Base-by-base conservation (phyloP, 1,139 yeast species). In the Meyerozyma carpophila region DNA sequence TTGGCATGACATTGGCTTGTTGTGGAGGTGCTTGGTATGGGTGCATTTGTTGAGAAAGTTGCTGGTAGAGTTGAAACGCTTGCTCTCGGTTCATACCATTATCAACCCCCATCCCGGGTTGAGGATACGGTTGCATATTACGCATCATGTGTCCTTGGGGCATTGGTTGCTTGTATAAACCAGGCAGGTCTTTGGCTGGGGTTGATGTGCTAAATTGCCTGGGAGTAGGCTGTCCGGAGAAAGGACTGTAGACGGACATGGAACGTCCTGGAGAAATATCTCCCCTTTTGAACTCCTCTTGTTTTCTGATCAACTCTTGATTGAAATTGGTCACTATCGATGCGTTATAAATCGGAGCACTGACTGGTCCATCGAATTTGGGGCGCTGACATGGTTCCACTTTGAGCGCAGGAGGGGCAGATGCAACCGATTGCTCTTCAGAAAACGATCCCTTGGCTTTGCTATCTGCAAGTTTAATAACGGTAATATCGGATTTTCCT, bases 301-400 rank as follows among this genome's bases (percentile, higher is more conserved):
- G 53, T 32, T 50, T 52, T 40, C 47, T 50, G 41, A 56, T 40
- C 41, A 54, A 40, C 34, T 47, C 50, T 27, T 50, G 57, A 36
- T 55, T 52, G 31, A 49, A 52, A 37, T 49, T 48, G 8, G 53
- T 49, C 4, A 55, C 55, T 4, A 47, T 37, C n/a, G 42, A 50
- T 25, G 70, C 59, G 49, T 65, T 60, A 45, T 58, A 67, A 14
- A 65, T 57, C 4, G 74, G 74, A 5, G 73, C 73, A 20, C 69
- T 64, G 41, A 59, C 52, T 20, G 72, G 73, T 3, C 71, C 73
- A n/a, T 53, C 47, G 20, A 21, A 21, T 20, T 37, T 13, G 32
- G 9, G 10, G n/a, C 16, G 18, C 28, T 10, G 11, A 18, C 25
- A 28, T 25, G 32, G 14, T 13, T 36, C 6, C 46, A 38, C 14